Evolutionary conservation across 352 stramenopile genomes (phyloP).

Genomic region (Phytophthora colocasiae): DNA sequence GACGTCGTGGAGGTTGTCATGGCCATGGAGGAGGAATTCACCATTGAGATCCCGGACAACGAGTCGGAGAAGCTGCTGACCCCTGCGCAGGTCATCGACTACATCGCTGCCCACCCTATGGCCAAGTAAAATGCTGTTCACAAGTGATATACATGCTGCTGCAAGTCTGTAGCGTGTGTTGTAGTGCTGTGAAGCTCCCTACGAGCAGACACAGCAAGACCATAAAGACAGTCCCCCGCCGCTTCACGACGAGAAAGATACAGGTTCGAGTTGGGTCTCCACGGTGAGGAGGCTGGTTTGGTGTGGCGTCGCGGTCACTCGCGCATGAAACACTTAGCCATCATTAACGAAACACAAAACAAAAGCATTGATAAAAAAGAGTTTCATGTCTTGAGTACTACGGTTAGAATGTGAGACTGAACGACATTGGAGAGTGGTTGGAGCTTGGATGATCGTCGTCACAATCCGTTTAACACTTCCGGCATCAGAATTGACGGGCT

Average conservation of each 20-base stretch:
- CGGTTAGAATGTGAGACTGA: conserved; percentile 21
- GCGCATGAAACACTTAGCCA: conserved; percentile 24
- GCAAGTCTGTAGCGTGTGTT: conserved; percentile 11
- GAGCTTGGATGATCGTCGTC: not conserved
- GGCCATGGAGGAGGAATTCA: conserved; percentile 99
- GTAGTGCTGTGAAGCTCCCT: conserved; percentile 7
- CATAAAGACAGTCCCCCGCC: conserved; percentile 14
- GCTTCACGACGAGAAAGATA: conserved; percentile 40
- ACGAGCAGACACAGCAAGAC: conserved; percentile 10
- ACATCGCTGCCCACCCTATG: conserved; percentile 98
- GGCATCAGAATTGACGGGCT: conserved; percentile 1
- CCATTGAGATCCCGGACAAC: conserved; percentile 99
- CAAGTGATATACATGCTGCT: conserved; percentile 9
- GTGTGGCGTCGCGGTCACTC: conserved; percentile 2
- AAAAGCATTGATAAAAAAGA: conserved; percentile 44
- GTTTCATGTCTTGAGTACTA: conserved; percentile 13
- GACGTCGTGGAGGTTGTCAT: conserved; percentile 98
- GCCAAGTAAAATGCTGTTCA: conserved; percentile 95
- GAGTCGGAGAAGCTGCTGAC: conserved; percentile 99
- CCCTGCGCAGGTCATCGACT: conserved; percentile 97
- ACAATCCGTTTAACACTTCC: conserved; percentile 30
- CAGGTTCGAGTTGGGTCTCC: conserved; percentile 19
- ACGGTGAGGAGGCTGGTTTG: conserved; percentile 2
- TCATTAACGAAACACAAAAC: conserved; percentile 44
- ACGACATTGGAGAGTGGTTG: not conserved